Conservation (phyloP, 2,329 filamentous ascomycete genomes). For the Nigrospora osmanthi region DNA sequence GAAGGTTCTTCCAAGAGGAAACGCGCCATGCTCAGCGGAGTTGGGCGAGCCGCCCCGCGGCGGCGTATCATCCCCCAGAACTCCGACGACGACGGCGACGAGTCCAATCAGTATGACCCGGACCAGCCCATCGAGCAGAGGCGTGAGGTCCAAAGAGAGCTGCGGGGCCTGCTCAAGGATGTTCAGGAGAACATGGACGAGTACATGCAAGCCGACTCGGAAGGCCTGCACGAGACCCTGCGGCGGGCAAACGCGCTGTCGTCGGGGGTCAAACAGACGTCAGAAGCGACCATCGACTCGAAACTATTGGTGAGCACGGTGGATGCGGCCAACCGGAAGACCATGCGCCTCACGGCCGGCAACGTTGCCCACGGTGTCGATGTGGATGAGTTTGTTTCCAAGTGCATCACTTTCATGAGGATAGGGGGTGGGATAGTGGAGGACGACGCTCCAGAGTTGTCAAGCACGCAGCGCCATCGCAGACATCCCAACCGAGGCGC, state of each 20-base stretch:
- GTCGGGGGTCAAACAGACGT: slow-evolving; percentile 72
- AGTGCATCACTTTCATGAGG: slow-evolving; percentile 83
- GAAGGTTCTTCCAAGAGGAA: slow-evolving; percentile 20
- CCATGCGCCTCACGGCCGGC: slow-evolving; percentile 65
- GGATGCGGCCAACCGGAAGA: slow-evolving; percentile 73
- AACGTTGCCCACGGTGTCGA: slow-evolving; percentile 70
- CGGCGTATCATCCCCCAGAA: slow-evolving; percentile 17
- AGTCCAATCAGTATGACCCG: slow-evolving; percentile 58
- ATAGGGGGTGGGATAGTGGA: slow-evolving; percentile 49
- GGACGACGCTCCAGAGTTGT: slow-evolving; percentile 41
- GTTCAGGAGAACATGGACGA: slow-evolving; percentile 62
- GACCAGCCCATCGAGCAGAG: slow-evolving; percentile 72
- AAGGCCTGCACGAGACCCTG: slow-evolving; percentile 58
- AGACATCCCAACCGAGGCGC: slow-evolving; percentile 23
- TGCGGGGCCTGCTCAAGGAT: slow-evolving; percentile 58
- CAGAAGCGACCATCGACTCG: slow-evolving; percentile 85
- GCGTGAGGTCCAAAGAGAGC: slow-evolving; percentile 58
- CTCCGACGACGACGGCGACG: slow-evolving; percentile 10
- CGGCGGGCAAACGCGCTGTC: slow-evolving; percentile 58
- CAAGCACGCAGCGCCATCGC: slow-evolving; percentile 38
- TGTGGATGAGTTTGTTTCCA: slow-evolving; percentile 84
- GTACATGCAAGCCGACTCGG: slow-evolving; percentile 57
- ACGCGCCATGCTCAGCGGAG: slow-evolving; percentile 17
- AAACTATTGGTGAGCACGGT: slow-evolving; percentile 75
- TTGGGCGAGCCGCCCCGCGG: slow-evolving; percentile 15